A percentile compares a stretch with the other conserved stretches of the same genome.
Evolutionary conservation across 305 asterid genomes (phyloP).

Genomic region (Solanum hybrid): DNA sequence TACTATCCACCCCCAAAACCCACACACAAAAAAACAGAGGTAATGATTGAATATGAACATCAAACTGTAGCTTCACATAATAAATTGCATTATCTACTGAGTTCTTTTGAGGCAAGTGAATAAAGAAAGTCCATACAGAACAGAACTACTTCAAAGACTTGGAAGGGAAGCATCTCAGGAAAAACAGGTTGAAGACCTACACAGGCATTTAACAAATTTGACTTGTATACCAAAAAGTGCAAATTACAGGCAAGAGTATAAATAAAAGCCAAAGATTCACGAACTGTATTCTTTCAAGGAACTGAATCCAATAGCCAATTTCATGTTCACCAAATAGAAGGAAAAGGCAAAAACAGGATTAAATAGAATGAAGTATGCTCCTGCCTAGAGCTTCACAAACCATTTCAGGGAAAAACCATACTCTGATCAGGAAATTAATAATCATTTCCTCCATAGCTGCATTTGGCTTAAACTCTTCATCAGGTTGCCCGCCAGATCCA

Average conservation of each 20-base stretch:
- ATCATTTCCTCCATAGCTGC: slow-evolving; percentile 99
- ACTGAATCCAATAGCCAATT: neutral
- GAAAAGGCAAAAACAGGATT: neutral
- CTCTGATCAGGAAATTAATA: slow-evolving; percentile 93
- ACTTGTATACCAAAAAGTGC: neutral
- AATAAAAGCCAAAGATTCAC: neutral
- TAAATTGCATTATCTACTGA: neutral
- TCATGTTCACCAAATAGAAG: neutral
- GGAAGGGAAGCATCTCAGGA: neutral
- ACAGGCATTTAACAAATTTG: neutral
- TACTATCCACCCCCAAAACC: neutral
- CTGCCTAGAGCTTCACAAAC: slow-evolving; percentile 6
- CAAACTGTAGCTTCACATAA: neutral
- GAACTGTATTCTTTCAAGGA: neutral
- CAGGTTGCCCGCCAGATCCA: slow-evolving; percentile 91
- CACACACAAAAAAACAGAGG: neutral
- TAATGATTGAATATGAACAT: neutral
- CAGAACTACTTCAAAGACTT: slow-evolving; percentile 1
- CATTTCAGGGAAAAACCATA: slow-evolving; percentile 24
- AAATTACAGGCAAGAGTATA: neutral
- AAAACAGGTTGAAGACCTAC: neutral
- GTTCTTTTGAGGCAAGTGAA: neutral
- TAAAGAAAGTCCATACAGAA: neutral
- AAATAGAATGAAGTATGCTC: neutral
- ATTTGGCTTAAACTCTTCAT: slow-evolving; percentile 99